These are phyloP conservation scores for Kluyveromyces sp. DNA, from an alignment of 1,139 yeast genomes.

Conservation along the genomic window DNA sequence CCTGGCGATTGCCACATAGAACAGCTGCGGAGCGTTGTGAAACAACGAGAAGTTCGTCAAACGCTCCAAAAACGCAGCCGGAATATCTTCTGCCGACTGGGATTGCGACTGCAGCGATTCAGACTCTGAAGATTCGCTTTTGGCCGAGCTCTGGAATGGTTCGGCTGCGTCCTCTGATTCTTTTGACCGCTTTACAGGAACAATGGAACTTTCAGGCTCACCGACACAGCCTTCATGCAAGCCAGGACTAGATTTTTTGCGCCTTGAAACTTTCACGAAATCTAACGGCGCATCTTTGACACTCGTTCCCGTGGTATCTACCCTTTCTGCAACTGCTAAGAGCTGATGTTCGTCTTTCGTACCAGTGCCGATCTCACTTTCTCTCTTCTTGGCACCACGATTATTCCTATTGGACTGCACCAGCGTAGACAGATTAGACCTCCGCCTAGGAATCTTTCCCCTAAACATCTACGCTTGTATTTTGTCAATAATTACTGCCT, in stretches of 20 bases:
- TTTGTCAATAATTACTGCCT: not conserved
- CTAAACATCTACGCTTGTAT: not conserved
- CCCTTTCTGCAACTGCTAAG: not conserved
- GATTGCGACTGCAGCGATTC: not conserved
- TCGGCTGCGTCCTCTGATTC: not conserved
- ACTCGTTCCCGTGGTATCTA: too few relatives aligned
- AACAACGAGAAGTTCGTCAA: conserved; percentile 56
- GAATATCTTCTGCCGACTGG: conserved; percentile 29
- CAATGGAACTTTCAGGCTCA: not conserved
- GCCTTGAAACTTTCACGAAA: too few relatives aligned
- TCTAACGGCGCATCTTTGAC: too few relatives aligned
- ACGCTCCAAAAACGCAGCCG: conserved; percentile 46
- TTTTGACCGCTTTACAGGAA: not conserved
- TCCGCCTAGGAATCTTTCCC: not conserved
- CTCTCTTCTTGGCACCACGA: not conserved
- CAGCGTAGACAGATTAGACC: conserved; percentile 8
- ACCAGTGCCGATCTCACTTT: not conserved
- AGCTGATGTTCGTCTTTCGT: not conserved
- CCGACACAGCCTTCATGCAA: too few relatives aligned
- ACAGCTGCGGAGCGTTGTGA: conserved; percentile 57
- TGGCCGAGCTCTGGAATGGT: not conserved
- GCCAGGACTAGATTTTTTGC: too few relatives aligned
- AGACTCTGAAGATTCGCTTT: not conserved
- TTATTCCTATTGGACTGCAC: conserved; percentile 2
- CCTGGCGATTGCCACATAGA: conserved; percentile 52